Evolutionary conservation across 805 yeast genomes (phyloP).

Genomic region (Schizosaccharomyces cryophilus): DNA sequence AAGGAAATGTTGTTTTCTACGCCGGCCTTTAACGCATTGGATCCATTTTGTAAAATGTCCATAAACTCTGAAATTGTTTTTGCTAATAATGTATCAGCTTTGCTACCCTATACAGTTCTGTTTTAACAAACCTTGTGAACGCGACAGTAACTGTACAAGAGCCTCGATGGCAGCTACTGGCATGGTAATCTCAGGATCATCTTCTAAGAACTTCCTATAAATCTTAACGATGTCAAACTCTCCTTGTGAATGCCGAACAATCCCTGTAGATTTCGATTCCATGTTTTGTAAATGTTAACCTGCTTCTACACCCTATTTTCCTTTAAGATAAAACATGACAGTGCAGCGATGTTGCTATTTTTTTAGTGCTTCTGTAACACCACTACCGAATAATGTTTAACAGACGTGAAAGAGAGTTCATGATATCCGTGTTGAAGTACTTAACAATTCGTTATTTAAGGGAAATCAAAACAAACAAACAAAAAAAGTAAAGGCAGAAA

Average conservation of each 20-base stretch:
- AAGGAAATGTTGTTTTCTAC: conserved; percentile 80
- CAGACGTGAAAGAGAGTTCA: no score
- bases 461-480: no score
- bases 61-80: conserved; percentile 84
- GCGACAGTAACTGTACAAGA: conserved; percentile 39
- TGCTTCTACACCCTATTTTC: no score
- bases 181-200: conserved; percentile 94
- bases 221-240: conserved; percentile 62
- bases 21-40: conserved; percentile 43
- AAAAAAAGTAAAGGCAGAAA: no score
- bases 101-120: not conserved
- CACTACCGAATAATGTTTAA: no score
- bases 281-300: not conserved
- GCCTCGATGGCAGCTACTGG: conserved; percentile 97
- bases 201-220: conserved; percentile 55
- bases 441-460: no score
- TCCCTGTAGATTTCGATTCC: not conserved
- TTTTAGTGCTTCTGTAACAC: no score
- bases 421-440: no score
- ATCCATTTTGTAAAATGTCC: conserved; percentile 52
- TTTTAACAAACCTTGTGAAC: not conserved
- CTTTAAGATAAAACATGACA: no score
- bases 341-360: no score
- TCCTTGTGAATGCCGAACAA: conserved; percentile 2
- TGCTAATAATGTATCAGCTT: conserved; percentile 15